Evolutionary conservation across 2,329 filamentous ascomycete genomes (phyloP), one percentile per base, ranked within the genome.

Genomic region (Sporothrix sp.): DNA sequence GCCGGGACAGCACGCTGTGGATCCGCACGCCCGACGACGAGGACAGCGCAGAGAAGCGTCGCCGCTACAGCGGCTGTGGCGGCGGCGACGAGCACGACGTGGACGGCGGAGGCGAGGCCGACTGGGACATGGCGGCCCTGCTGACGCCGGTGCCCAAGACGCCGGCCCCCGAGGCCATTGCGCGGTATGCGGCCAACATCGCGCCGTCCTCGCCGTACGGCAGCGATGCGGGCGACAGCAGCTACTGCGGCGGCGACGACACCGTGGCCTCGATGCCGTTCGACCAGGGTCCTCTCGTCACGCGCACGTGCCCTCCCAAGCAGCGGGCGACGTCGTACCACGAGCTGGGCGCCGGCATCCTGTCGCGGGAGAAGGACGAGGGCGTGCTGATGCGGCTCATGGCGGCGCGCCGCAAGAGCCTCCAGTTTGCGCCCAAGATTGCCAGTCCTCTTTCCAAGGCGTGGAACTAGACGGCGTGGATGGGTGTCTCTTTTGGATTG

Each of bases 371-470:
- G 46, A 77, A 77, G 65, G 75, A 82, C 59, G 70, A 77, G 59
- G 70, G 69, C 18, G 71, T 85, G 50, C 68, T 80, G 54, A 73
- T 78, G 65, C 73, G 81, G 43, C 68, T 90, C 54, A 79, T 86
- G 73, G 80, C 82, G 10, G 85, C 84, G 1, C 73, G 85, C 54
- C 74, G 86, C 54, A 88, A 87, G 76, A 91, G 84, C 61, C 63
- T 88, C 64, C 84, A 87, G 61, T 88, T 82, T 69, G 84, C 84
- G 28, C 86, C 85, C 27, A 84, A 85, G 66, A 69, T 87, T 52
- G 82, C 77, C 16, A 90, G 85, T 64, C 86, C 85, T 2, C 67
- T 90, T 58, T 75, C 79, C 23, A 78, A 72, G 59, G 68, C 73
- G 23, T 81, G 76, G 77, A 66, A 65, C 20, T 63, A 60, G 51